Evolutionary conservation across 768 basidiomycete genomes (phyloP).

Genomic region (Lactifluus pinguis): DNA sequence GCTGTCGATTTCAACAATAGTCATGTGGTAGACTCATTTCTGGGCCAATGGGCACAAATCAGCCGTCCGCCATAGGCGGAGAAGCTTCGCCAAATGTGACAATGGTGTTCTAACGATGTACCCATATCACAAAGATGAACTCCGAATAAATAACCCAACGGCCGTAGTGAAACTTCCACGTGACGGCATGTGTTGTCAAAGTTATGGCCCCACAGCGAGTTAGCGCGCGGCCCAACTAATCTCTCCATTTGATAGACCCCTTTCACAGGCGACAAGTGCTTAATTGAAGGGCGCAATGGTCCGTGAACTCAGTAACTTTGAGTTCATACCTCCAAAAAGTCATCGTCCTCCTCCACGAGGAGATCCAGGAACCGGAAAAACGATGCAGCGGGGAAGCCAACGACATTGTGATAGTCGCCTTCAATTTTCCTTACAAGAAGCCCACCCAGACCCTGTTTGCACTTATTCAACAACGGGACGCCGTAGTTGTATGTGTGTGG

Average conservation of each 20-base stretch:
- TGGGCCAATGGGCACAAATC: neutral
- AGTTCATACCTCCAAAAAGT: constrained; percentile 43
- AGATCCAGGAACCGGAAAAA: constrained; percentile 68
- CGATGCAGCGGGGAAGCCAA: constrained; percentile 85
- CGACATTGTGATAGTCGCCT: constrained; percentile 84
- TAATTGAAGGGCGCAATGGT: neutral
- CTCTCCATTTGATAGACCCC: neutral
- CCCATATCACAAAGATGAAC: neutral
- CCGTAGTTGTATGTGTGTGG: neutral
- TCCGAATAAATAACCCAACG: neutral
- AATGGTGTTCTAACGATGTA: neutral
- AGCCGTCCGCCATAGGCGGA: neutral
- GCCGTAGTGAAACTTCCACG: neutral
- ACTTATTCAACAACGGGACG: neutral
- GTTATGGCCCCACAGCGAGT: neutral
- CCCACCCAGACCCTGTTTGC: constrained; percentile 63
- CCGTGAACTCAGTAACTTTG: neutral
- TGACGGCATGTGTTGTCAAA: neutral
- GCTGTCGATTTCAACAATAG: neutral
- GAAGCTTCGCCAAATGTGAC: neutral
- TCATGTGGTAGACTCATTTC: neutral
- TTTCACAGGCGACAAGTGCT: neutral
- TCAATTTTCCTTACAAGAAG: constrained; percentile 77
- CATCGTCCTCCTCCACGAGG: constrained; percentile 66
- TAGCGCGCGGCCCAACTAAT: neutral